These are phyloP conservation scores for Saturnispora kantuleensis DNA, from an alignment of 805 yeast species.

Conservation along the genomic window DNA sequence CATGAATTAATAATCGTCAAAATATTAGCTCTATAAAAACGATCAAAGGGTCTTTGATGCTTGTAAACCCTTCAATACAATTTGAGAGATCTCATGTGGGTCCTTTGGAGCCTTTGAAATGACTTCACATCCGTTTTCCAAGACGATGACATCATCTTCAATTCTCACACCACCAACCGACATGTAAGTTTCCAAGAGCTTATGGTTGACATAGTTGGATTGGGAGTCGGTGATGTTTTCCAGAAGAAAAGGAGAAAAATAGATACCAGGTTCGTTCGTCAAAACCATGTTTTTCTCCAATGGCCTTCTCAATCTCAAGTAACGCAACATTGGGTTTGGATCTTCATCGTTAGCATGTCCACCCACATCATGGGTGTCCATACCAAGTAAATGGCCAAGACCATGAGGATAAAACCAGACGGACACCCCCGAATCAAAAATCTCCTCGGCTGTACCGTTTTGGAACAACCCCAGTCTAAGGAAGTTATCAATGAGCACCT, in stretches of 20 bases:
- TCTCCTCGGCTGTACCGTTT: conserved; percentile 45
- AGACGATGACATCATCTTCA: conserved; percentile 84
- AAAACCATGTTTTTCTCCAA: conserved; percentile 73
- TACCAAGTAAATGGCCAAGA: conserved; percentile 83
- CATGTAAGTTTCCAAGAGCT: conserved; percentile 67
- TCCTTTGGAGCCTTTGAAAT: conserved; percentile 78
- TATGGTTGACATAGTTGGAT: conserved; percentile 49
- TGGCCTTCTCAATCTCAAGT: conserved; percentile 70
- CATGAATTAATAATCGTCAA: neutral
- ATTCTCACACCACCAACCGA: conserved; percentile 95
- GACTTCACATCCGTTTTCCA: conserved; percentile 68
- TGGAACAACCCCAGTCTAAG: conserved; percentile 68
- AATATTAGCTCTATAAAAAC: neutral
- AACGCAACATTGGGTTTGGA: conserved; percentile 62
- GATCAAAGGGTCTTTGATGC: neutral
- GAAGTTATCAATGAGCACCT: conserved; percentile 61
- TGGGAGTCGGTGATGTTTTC: conserved; percentile 34
- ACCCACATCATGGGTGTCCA: conserved; percentile 95
- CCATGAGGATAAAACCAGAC: conserved; percentile 92
- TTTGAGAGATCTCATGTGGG: conserved; percentile 68
- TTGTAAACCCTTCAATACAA: conserved; percentile 60
- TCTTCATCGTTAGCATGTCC: conserved; percentile 83
- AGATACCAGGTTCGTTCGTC: conserved; percentile 92
- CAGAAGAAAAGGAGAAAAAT: conserved; percentile 76
- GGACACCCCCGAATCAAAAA: conserved; percentile 59